Evolutionary conservation across 2,329 filamentous ascomycete species (phyloP).

Genomic region (Cordyceps fumosorosea): DNA sequence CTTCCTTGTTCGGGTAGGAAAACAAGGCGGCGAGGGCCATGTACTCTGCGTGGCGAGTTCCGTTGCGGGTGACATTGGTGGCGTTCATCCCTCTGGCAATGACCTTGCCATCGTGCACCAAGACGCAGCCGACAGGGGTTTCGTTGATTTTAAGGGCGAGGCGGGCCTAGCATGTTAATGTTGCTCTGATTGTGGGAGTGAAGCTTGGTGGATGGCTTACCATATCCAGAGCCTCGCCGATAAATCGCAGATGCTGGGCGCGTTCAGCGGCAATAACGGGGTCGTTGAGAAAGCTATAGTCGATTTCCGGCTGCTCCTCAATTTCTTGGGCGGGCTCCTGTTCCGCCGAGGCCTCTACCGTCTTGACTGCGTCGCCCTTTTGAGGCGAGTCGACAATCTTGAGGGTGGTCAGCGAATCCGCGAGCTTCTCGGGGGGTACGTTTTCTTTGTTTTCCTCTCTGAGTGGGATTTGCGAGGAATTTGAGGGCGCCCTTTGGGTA

Average conservation of each 20-base stretch:
- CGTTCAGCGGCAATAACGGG: slow-evolving; percentile 26
- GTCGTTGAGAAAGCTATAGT: slow-evolving; percentile 17
- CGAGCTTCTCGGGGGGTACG: slow-evolving; percentile 4
- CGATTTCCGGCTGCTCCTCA: not conserved
- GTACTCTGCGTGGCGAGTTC: slow-evolving; percentile 92
- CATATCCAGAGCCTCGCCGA: slow-evolving; percentile 82
- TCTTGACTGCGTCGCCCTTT: not conserved
- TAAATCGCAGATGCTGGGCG: slow-evolving; percentile 50
- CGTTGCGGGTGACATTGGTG: slow-evolving; percentile 84
- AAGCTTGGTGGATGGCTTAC: slow-evolving; percentile 39
- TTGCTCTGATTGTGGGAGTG: not conserved
- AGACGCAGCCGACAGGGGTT: slow-evolving; percentile 92
- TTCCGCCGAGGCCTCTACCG: not conserved
- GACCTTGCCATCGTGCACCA: slow-evolving; percentile 71
- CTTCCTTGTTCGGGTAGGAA: slow-evolving; percentile 31
- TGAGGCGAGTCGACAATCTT: slow-evolving; percentile 1
- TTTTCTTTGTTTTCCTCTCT: slow-evolving; percentile 12
- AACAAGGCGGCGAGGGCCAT: slow-evolving; percentile 65
- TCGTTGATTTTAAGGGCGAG: slow-evolving; percentile 80
- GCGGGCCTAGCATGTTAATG: slow-evolving; percentile 56
- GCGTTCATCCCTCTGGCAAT: slow-evolving; percentile 95
- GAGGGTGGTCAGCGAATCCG: not conserved
- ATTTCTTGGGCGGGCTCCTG: not conserved
- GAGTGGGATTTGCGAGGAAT: not conserved
- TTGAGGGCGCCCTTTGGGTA: slow-evolving; percentile 28